Base-by-base conservation (phyloP, 768 basidiomycete genomes). In the Trametes cinnabarina region DNA sequence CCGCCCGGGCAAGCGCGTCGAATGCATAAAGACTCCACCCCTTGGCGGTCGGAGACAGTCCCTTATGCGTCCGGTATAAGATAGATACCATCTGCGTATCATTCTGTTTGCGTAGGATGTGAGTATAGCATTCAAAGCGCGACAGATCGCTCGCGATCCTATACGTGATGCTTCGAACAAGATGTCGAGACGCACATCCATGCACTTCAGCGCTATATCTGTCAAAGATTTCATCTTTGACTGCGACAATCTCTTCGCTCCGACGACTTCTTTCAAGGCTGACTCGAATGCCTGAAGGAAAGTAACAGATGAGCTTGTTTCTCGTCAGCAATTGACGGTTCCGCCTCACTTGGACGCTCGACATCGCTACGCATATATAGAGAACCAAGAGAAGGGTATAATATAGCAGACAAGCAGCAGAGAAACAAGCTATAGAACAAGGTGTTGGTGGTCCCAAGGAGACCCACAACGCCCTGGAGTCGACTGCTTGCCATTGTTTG, bases 21-120 rank as follows among this genome's bases (percentile, higher is more conserved):
- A 99, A 92, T 39, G 88, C 85, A 73, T 98, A 99, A 48, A 99
- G 79, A 74, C 93, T 94, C 37, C 84, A 85, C 58, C 95, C 82
- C 70, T 98, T 96, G 61, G 81, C 78, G 11, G 79, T 65, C 15
- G 82, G 72, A 4, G 85, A 74, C 34, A 96, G 78, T 9, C 86
- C 82, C 72, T 90, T 92, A 76, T 98, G 95, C 10, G 87, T 89
- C 55, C 91, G 88, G 72, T 92, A 97, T 34, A 98, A 81, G 51
- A 86, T 82, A 26, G 94, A 91, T 50, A 98, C 90, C 48, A 98
- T 79, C 66, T 92, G 83, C 3, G 91, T 89, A 72, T 96, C 93
- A 59, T 87, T 74, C 92, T 97, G 66, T n/a, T 20, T n/a, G 26
- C 19, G 42, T 26, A 11, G 25, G 9, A 35, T 47, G 23, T 50